Conservation (phyloP, 1,284 basidiomycete genomes). For the Trichosporon ovoides region DNA sequence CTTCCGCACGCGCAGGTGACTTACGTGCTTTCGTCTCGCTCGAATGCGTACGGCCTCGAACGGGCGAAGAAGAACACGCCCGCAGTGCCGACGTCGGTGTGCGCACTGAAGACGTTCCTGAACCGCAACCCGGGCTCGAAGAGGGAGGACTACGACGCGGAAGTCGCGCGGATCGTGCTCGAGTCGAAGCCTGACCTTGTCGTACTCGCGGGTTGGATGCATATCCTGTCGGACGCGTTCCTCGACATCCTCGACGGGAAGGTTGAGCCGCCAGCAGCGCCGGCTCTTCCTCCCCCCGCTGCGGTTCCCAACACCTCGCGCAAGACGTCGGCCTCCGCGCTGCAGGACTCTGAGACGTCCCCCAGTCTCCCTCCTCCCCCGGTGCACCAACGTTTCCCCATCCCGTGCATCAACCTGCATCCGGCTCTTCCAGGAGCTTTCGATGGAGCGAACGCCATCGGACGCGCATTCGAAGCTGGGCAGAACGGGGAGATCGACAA, state of each 20-base stretch:
- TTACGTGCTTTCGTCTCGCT: constrained; percentile 86
- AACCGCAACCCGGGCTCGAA: constrained; percentile 68
- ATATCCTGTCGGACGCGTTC: constrained; percentile 63
- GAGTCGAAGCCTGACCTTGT: constrained; percentile 68
- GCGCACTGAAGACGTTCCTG: constrained; percentile 79
- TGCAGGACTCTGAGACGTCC: neutral
- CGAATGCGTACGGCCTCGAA: constrained; percentile 80
- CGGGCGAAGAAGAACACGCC: constrained; percentile 66
- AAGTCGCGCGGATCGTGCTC: constrained; percentile 70
- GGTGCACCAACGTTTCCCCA: constrained; percentile 47
- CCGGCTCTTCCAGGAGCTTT: constrained; percentile 92
- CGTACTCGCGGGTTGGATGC: constrained; percentile 97
- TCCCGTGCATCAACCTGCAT: constrained; percentile 93
- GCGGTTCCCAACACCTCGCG: neutral
- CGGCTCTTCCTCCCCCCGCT: constrained; percentile 28
- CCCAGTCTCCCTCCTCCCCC: constrained; percentile 21
- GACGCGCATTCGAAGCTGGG: constrained; percentile 83
- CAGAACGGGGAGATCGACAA: constrained; percentile 68
- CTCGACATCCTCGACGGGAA: constrained; percentile 50
- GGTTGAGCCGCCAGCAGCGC: constrained; percentile 23
- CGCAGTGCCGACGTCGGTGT: constrained; percentile 74
- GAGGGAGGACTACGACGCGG: constrained; percentile 77
- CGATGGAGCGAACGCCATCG: constrained; percentile 85
- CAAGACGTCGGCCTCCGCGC: constrained; percentile 5
- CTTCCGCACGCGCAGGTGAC: constrained; percentile 67